Percentiles rank a stretch among this genome's conserved stretches.
Evolutionary conservation across 2,329 filamentous ascomycete genomes (phyloP).

Genomic region (Canariomyces notabilis): DNA sequence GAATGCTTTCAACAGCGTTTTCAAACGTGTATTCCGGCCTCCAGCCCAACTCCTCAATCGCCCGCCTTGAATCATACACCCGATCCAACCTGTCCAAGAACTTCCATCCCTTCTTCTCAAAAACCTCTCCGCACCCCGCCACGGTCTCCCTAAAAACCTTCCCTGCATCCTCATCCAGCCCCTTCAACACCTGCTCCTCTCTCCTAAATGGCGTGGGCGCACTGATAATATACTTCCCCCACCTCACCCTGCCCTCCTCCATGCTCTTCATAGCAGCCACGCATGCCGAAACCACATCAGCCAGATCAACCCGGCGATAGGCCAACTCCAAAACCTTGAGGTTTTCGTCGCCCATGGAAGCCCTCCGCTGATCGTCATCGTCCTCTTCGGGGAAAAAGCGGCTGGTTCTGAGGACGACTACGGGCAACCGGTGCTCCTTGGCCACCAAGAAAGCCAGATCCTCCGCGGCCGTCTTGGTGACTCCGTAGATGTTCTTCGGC

Average conservation of each 20-base stretch:
- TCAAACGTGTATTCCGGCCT: slow-evolving; percentile 38
- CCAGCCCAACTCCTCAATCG: slow-evolving; percentile 40
- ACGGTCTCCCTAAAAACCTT: slow-evolving; percentile 28
- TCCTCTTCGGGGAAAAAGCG: slow-evolving; percentile 47
- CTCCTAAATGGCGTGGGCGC: slow-evolving; percentile 37
- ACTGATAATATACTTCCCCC: slow-evolving; percentile 40
- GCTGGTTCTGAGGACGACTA: slow-evolving; percentile 41
- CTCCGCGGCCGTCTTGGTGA: slow-evolving; percentile 45
- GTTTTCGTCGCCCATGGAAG: slow-evolving; percentile 36
- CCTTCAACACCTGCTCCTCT: slow-evolving; percentile 29
- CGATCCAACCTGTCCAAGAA: slow-evolving; percentile 37
- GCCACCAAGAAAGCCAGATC: slow-evolving; percentile 42
- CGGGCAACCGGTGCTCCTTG: slow-evolving; percentile 34
- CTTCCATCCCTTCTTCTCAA: slow-evolving; percentile 31
- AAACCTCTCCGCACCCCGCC: slow-evolving; percentile 25
- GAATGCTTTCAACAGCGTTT: slow-evolving; percentile 32
- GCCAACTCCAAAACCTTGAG: slow-evolving; percentile 45
- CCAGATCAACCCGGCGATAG: slow-evolving; percentile 40
- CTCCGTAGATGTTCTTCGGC: slow-evolving; percentile 46
- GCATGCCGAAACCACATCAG: slow-evolving; percentile 39
- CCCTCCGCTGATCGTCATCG: slow-evolving; percentile 39
- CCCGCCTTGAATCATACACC: slow-evolving; percentile 41
- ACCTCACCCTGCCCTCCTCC: slow-evolving; percentile 27
- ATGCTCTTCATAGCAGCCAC: slow-evolving; percentile 35
- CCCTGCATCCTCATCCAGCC: slow-evolving; percentile 32